Evolutionary conservation across 2,329 filamentous ascomycete genomes (phyloP).

Genomic region (Botrytis porri): DNA sequence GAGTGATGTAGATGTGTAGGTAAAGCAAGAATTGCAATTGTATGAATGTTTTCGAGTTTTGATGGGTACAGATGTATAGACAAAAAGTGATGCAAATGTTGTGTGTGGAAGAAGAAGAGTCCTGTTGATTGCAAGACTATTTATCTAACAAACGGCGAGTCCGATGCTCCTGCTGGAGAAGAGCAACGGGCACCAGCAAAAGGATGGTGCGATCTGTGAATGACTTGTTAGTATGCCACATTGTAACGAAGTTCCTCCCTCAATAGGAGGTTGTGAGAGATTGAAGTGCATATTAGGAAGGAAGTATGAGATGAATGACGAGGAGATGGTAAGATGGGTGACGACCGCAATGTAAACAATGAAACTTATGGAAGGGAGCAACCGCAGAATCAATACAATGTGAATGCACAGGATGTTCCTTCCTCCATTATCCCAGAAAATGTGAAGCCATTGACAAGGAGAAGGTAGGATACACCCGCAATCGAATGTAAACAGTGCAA

Average conservation of each 20-base stretch:
- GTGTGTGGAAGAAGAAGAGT: slow-evolving; percentile 17
- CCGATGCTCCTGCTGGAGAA: slow-evolving; percentile 79
- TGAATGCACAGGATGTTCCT: not conserved
- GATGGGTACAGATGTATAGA: slow-evolving; percentile 16
- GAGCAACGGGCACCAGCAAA: slow-evolving; percentile 95
- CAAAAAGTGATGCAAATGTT: slow-evolving; percentile 18
- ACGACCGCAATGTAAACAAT: not conserved
- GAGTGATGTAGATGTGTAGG: slow-evolving; percentile 20
- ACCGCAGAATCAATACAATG: not conserved
- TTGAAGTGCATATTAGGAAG: slow-evolving; percentile 3
- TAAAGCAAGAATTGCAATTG: slow-evolving; percentile 16
- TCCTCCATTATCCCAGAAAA: not conserved
- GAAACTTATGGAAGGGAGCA: not conserved
- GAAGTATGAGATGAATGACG: not conserved
- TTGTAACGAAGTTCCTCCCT: not conserved
- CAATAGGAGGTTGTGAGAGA: not conserved
- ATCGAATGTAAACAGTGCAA: not conserved
- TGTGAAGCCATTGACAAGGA: not conserved
- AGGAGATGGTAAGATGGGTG: not conserved
- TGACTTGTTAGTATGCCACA: slow-evolving; percentile 3
- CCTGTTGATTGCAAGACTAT: slow-evolving; percentile 27
- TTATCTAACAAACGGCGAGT: slow-evolving; percentile 60
- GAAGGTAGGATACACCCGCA: not conserved
- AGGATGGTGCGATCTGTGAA: slow-evolving; percentile 79
- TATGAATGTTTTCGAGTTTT: slow-evolving; percentile 30